These are phyloP conservation scores for Maudiozyma serrabonitensis DNA, from an alignment of 805 yeast species.

Conservation along the genomic window DNA sequence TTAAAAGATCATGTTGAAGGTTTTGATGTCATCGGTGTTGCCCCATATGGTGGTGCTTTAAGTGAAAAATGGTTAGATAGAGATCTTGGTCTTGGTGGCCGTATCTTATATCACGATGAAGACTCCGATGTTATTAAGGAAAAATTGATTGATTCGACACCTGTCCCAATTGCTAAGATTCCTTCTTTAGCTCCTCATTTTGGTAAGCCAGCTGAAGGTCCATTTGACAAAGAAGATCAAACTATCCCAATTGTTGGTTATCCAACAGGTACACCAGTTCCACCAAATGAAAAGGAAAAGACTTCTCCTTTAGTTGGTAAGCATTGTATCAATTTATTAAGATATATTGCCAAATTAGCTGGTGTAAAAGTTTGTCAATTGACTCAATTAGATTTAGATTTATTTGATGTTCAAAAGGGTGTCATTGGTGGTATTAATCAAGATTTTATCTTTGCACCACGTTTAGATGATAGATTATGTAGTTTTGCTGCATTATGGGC, in stretches of 20 bases:
- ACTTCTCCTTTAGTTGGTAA: constrained; percentile 56
- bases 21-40: constrained; percentile 69
- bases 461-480: constrained; percentile 79
- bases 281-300: constrained; percentile 51
- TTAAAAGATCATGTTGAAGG: constrained; percentile 56
- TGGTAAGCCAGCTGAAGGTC: constrained; percentile 58
- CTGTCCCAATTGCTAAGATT: constrained; percentile 66
- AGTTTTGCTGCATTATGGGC: constrained; percentile 62
- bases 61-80: constrained; percentile 69
- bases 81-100: constrained; percentile 78
- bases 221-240: constrained; percentile 68
- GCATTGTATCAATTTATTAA: constrained; percentile 57
- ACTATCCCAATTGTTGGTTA: constrained; percentile 73
- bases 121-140: constrained; percentile 27
- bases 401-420: constrained; percentile 76
- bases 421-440: constrained; percentile 64
- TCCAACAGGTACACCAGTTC: constrained; percentile 28
- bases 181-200: constrained; percentile 86
- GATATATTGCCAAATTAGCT: constrained; percentile 58
- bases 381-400: constrained; percentile 62
- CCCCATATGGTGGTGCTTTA: constrained; percentile 73
- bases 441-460: constrained; percentile 73
- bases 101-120: constrained; percentile 44
- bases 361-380: constrained; percentile 51
- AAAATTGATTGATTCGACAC: constrained; percentile 46